Evolutionary conservation across 2,329 filamentous ascomycete species (phyloP).

Genomic region (Aspergillus quadricinctus): DNA sequence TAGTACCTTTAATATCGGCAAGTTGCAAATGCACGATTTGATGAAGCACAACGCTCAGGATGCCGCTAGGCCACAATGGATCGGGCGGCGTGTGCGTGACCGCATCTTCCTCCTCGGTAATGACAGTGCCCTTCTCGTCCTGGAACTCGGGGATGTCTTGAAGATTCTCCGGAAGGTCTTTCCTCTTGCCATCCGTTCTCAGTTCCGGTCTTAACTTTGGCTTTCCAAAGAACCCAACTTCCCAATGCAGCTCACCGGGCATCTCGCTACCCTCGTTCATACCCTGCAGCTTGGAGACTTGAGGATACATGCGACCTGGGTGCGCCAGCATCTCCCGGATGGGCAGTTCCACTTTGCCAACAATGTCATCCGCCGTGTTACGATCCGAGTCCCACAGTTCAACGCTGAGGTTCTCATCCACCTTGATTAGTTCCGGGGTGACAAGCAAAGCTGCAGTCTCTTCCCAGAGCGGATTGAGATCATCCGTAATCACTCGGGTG

Average conservation of each 20-base stretch:
- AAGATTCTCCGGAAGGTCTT: constrained; percentile 68
- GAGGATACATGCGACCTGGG: constrained; percentile 86
- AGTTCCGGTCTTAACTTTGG: constrained; percentile 80
- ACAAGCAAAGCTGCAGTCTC: constrained; percentile 83
- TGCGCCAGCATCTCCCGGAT: constrained; percentile 95
- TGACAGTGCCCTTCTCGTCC: constrained; percentile 77
- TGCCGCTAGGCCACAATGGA: constrained; percentile 89
- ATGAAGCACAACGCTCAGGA: constrained; percentile 81
- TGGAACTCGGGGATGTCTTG: constrained; percentile 72
- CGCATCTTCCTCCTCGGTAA: constrained; percentile 72
- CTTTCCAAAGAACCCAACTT: constrained; percentile 92
- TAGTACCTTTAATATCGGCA: constrained; percentile 81
- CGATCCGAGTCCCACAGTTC: constrained; percentile 96
- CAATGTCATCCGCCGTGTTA: constrained; percentile 87
- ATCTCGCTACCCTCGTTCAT: constrained; percentile 80
- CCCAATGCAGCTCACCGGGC: constrained; percentile 93
- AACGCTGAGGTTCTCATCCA: constrained; percentile 85
- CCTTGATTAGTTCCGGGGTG: constrained; percentile 84
- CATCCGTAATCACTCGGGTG: constrained; percentile 90
- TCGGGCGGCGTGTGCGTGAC: constrained; percentile 88
- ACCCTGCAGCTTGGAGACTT: constrained; percentile 76
- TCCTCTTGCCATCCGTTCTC: constrained; percentile 80
- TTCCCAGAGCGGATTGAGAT: constrained; percentile 88
- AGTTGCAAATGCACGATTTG: constrained; percentile 94
- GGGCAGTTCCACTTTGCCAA: constrained; percentile 88